A percentile compares a stretch with the other conserved stretches of the same genome.
Evolutionary conservation across 495 filamentous ascomycete species (phyloP).

Genomic region (Xylaria longipes): DNA sequence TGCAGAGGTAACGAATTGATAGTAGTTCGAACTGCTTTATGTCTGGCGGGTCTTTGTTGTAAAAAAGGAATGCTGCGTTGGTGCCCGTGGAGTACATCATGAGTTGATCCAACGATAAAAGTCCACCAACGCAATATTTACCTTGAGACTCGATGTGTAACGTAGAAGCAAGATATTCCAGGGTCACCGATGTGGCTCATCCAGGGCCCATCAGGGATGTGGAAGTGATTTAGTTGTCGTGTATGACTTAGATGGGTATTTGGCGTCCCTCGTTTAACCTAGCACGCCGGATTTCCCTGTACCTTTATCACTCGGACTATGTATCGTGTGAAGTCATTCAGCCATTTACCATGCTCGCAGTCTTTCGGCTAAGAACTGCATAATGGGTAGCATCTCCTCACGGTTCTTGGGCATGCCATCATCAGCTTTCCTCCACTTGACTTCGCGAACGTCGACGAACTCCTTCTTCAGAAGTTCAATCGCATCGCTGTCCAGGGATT

Average conservation of each 20-base stretch:
- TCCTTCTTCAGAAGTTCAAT: slow-evolving; percentile 66
- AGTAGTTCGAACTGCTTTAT: no score
- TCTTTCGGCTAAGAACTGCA: slow-evolving; percentile 87
- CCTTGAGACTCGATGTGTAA: background rate
- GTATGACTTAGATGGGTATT: background rate
- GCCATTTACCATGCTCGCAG: slow-evolving; percentile 61
- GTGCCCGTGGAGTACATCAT: background rate
- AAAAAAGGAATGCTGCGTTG: background rate
- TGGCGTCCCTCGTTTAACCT: background rate
- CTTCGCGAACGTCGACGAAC: slow-evolving; percentile 76
- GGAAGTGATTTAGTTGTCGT: background rate
- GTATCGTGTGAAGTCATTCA: background rate
- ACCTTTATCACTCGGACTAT: background rate
- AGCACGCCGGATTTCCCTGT: background rate
- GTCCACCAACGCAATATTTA: background rate
- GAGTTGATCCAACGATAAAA: background rate
- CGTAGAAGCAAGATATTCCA: background rate
- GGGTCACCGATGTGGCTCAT: background rate
- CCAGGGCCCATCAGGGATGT: background rate
- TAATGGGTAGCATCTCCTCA: slow-evolving; percentile 91
- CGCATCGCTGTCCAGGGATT: slow-evolving; percentile 66
- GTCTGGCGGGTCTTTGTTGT: background rate
- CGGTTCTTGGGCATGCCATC: slow-evolving; percentile 84
- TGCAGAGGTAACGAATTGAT: no score
- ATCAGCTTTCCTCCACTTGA: slow-evolving; percentile 72